Evolutionary conservation across 805 yeast genomes (phyloP).

Genomic region (Ogataea populi-albae): DNA sequence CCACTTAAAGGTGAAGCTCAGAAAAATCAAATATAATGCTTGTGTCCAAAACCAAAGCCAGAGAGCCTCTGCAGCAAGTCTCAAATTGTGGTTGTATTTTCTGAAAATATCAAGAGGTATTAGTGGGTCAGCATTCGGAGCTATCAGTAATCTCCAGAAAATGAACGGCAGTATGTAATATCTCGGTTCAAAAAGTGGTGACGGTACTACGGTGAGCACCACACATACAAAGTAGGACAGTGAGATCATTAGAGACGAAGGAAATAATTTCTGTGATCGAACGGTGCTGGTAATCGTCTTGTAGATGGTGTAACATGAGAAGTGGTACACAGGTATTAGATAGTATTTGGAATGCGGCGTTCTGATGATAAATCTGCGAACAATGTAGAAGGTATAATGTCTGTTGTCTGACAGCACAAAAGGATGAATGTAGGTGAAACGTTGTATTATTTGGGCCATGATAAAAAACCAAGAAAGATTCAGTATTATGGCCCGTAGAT

Average conservation of each 20-base stretch:
- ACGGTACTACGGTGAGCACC: slow-evolving; percentile 67
- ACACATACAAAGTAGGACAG: slow-evolving; percentile 52
- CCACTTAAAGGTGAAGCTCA: slow-evolving; percentile 68
- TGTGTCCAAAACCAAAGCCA: slow-evolving; percentile 63
- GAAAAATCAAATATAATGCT: slow-evolving; percentile 52
- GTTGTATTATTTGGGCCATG: slow-evolving; percentile 48
- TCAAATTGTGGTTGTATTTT: slow-evolving; percentile 27
- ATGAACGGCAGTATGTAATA: slow-evolving; percentile 82
- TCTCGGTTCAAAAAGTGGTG: slow-evolving; percentile 92
- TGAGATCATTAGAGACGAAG: slow-evolving; percentile 38
- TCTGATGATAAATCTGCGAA: slow-evolving; percentile 59
- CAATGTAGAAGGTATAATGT: slow-evolving; percentile 86
- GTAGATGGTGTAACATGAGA: slow-evolving; percentile 32
- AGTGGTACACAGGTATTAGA: slow-evolving; percentile 71
- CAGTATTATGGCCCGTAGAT: slow-evolving; percentile 15
- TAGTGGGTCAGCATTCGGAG: slow-evolving; percentile 37
- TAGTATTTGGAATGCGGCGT: slow-evolving; percentile 45
- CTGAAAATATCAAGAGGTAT: slow-evolving; percentile 14
- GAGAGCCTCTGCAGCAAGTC: slow-evolving; percentile 51
- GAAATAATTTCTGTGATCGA: slow-evolving; percentile 10
- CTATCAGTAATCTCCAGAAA: slow-evolving; percentile 63
- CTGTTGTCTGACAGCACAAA: slow-evolving; percentile 91
- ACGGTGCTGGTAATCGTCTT: slow-evolving; percentile 17
- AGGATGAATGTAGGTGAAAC: slow-evolving; percentile 79
- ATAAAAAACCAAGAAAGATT: slow-evolving; percentile 23